A percentile compares a stretch with the other conserved stretches of the same genome.
phyloP scores from a whole-genome alignment of 768 basidiomycete genomes.

The Pleurotus ostreatus region DNA sequence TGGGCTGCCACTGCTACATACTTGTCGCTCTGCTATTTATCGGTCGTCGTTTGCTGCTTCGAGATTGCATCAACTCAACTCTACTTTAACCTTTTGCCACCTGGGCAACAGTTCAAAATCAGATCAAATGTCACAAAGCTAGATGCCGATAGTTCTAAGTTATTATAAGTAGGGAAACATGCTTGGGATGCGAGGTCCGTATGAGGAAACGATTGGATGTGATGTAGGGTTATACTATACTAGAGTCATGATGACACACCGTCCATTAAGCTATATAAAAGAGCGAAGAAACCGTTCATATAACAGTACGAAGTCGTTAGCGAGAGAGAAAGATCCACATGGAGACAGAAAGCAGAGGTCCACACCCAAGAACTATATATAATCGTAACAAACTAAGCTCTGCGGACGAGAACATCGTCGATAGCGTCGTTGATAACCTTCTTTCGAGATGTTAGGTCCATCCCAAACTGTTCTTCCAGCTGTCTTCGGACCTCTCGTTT shows the following conservation, averaged over 20 bases:
- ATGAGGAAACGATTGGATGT: conserved; percentile 12
- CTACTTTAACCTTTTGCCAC: too few species aligned
- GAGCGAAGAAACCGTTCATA: neutral
- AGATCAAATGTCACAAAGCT: conserved; percentile 1
- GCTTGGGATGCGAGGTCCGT: conserved; percentile 15
- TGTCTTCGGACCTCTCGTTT: conserved; percentile 86
- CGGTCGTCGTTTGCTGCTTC: too few species aligned
- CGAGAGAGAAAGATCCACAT: conserved; percentile 11
- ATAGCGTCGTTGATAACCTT: conserved; percentile 74
- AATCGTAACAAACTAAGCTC: conserved; percentile 21
- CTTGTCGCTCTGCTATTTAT: too few species aligned
- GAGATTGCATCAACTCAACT: too few species aligned
- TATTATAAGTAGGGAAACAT: conserved; percentile 10
- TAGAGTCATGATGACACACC: conserved; percentile 10
- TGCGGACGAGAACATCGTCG: conserved; percentile 62
- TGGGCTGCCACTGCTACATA: too few species aligned
- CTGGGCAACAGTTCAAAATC: neutral
- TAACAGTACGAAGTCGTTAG: conserved; percentile 6
- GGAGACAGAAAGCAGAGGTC: conserved; percentile 11
- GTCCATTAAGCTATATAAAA: conserved; percentile 11
- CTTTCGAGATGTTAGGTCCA: conserved; percentile 72
- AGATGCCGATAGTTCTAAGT: conserved; percentile 8
- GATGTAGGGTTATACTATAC: conserved; percentile 7
- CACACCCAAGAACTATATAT: neutral
- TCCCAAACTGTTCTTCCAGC: conserved; percentile 78